Conservation (phyloP, 257 asterid species). For the Penstemon davidsonii region DNA sequence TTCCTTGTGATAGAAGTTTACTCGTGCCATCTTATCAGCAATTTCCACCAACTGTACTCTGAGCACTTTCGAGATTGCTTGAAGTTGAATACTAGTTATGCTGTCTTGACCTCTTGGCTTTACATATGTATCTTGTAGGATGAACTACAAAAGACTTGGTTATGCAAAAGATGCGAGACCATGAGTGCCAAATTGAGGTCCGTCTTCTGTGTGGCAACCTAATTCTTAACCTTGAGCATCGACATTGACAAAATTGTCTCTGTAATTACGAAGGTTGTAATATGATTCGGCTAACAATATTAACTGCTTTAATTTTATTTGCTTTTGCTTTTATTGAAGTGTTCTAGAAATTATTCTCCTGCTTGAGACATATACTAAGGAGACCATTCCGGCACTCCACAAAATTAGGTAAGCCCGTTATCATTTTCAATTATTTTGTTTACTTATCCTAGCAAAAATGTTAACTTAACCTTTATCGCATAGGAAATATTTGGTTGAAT, state of each 20-base stretch:
- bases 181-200: constrained; percentile 98
- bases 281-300: constrained; percentile 30
- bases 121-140: constrained; percentile 59
- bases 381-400: constrained; percentile 91
- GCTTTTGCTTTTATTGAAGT: constrained; percentile 36
- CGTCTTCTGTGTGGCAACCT: constrained; percentile 32
- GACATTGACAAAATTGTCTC: constrained; percentile 9
- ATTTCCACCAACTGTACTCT: background rate
- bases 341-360: constrained; percentile 92
- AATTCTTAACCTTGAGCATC: constrained; percentile 25
- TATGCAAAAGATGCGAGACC: constrained; percentile 96
- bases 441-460: constrained; percentile 18
- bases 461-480: constrained; percentile 24
- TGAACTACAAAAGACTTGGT: constrained; percentile 93
- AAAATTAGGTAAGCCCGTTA: constrained; percentile 66
- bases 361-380: constrained; percentile 88
- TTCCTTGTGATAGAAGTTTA: constrained; percentile 17
- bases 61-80: constrained; percentile 14
- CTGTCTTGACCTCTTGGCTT: constrained; percentile 6
- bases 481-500: constrained; percentile 88
- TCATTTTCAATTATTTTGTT: constrained; percentile 10
- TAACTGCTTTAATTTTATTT: constrained; percentile 26
- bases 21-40: constrained; percentile 10
- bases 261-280: constrained; percentile 11
- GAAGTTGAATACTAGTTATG: constrained; percentile 17